A percentile compares a stretch with the other conserved stretches of the same genome.
Conservation (phyloP, 163 green algal species). For the Scenedesmus sp. region DNA sequence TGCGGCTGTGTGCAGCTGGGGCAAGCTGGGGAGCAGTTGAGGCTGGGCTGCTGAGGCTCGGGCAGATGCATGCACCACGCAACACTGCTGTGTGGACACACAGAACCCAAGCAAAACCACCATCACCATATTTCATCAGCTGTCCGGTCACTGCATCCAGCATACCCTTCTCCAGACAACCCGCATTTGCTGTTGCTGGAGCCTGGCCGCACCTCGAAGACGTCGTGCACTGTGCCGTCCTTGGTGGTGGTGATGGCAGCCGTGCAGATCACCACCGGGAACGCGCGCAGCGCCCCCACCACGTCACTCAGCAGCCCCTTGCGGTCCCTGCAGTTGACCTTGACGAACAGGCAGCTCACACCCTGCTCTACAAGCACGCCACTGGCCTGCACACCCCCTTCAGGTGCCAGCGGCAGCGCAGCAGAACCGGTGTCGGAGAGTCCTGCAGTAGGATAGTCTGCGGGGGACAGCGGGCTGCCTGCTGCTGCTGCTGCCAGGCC, state of each 20-base stretch:
- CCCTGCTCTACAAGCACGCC: constrained; percentile 69
- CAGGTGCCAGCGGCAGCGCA: constrained; percentile 24
- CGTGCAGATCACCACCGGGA: constrained; percentile 82
- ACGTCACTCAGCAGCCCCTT: constrained; percentile 82
- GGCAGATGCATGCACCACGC: too few species aligned
- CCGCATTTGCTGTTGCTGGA: not conserved
- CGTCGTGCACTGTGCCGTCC: constrained; percentile 76
- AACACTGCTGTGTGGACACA: too few species aligned
- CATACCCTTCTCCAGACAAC: too few species aligned
- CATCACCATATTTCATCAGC: not conserved
- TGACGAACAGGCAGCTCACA: constrained; percentile 57
- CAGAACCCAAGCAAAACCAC: too few species aligned
- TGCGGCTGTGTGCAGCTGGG: too few species aligned
- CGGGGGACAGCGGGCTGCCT: not conserved
- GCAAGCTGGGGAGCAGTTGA: too few species aligned
- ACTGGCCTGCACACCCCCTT: not conserved
- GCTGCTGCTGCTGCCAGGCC: constrained; percentile 15
- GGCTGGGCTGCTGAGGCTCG: too few species aligned
- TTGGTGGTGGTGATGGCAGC: constrained; percentile 81
- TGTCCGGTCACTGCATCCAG: not conserved
- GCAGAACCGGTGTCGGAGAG: not conserved
- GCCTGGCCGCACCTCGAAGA: constrained; percentile 73
- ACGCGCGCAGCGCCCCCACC: constrained; percentile 67
- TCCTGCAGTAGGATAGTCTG: not conserved
- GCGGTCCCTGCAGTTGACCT: constrained; percentile 81